Conservation (phyloP, 2,329 filamentous ascomycete genomes). For the Colletotrichum plurivorum region DNA sequence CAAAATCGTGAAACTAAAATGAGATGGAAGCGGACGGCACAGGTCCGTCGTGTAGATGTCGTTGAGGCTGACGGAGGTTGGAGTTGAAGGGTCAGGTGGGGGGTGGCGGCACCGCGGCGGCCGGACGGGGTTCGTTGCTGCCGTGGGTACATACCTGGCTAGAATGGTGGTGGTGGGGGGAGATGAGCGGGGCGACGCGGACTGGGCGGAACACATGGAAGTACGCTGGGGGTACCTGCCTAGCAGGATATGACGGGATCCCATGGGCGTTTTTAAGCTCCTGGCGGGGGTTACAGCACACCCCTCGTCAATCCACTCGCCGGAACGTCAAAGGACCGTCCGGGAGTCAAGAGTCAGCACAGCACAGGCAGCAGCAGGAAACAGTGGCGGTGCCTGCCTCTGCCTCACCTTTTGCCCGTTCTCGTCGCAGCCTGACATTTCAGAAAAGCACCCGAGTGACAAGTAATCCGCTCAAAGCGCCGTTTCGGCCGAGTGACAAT, state of each 20-base stretch:
- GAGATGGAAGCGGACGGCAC: constrained; percentile 8
- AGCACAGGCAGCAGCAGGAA: constrained; percentile 7
- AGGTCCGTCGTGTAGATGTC: background rate
- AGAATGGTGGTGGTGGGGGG: too few species aligned
- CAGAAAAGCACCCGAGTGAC: too few species aligned
- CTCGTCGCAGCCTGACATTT: background rate
- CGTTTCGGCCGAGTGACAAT: too few species aligned
- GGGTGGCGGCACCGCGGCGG: constrained; percentile 9
- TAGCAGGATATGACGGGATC: background rate
- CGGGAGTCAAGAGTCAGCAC: background rate
- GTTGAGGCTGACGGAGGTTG: constrained; percentile 27
- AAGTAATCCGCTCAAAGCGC: too few species aligned
- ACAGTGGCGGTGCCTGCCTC: background rate
- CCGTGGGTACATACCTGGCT: too few species aligned
- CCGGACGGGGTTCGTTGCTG: background rate
- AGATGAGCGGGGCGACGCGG: background rate
- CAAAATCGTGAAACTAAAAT: background rate
- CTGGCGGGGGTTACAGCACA: background rate
- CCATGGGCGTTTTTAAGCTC: constrained; percentile 18
- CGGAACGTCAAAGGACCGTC: background rate
- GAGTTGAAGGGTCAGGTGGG: constrained; percentile 15
- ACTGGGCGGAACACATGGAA: constrained; percentile 7
- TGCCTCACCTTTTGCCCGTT: background rate
- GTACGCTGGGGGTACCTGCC: background rate
- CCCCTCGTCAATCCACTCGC: too few species aligned